Evolutionary conservation across 2,329 filamentous ascomycete genomes (phyloP), one percentile per base, ranked within the genome.

Genomic region (Fusarium sp.): DNA sequence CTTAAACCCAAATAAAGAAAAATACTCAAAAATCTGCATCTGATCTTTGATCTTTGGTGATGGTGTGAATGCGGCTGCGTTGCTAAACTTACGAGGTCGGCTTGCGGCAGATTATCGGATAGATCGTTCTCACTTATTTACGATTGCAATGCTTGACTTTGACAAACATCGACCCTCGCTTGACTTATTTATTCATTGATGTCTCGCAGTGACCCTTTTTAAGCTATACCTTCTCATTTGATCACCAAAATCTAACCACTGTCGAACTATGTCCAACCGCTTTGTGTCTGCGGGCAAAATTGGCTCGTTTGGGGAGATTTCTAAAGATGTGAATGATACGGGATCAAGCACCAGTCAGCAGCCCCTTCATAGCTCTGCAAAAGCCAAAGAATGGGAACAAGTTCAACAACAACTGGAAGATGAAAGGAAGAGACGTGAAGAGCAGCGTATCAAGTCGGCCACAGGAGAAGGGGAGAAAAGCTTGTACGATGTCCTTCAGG

Each of bases 401-500:
- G 91, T 90, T 14, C 88, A 92, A 78, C 80, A 83, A 47, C 86
- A 91, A 67, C 84, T 94, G 20, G 90, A 91, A 20, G 85, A 85
- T 13, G 86, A 89, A 67, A 84, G 88, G 41, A 81, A 80, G 67
- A 81, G 82, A 61, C 85, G 88, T 63, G 84, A 86, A 30, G 85
- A 87, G 58, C 80, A 84, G 63, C 81, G 83, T 60, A 79, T 81
- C 16, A 76, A 78, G 66, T 79, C 79, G 37, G 82, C 81, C 3
- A 77, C 80, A 21, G 80, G 79, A 48, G 77, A 78, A 34, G 87
- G 69, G 7, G 72, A 90, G 72, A 89, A 86, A 79, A 90, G 86
- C 54, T 83, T 96, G 28, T 96, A 86, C 77, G 93, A 94, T 45
- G 85, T 92, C 4, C 80, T 96, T 54, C 90, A 95, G 80, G 92